A percentile compares a stretch with the other conserved stretches of the same genome.
These are phyloP conservation scores for Rhizophagus clarus DNA, from an alignment of 192 early-diverging fungal species.

Conservation along the genomic window DNA sequence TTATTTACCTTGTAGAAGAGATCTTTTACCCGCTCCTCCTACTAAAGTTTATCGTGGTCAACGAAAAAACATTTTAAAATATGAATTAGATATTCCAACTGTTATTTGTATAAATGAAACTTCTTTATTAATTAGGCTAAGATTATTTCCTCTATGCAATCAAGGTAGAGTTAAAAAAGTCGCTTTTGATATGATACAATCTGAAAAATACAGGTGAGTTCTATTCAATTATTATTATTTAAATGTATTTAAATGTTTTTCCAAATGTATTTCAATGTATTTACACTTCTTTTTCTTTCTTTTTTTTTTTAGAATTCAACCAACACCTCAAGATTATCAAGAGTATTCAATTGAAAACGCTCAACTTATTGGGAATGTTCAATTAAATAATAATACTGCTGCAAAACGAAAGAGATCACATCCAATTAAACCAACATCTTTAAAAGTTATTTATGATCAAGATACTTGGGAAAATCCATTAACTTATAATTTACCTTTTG, in stretches of 20 bases:
- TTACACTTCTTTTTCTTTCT: not conserved
- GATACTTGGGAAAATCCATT: constrained; percentile 31
- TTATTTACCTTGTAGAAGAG: constrained; percentile 31
- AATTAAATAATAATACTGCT: constrained; percentile 8
- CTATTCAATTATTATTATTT: too few species aligned
- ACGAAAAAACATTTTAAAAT: constrained; percentile 29
- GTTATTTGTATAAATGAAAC: constrained; percentile 20
- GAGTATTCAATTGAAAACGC: constrained; percentile 21
- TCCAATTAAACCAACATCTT: constrained; percentile 27
- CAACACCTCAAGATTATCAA: constrained; percentile 19
- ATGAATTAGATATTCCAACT: constrained; percentile 32
- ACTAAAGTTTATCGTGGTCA: constrained; percentile 34
- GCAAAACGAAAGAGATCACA: constrained; percentile 24
- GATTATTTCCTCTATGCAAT: constrained; percentile 18
- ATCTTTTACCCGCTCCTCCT: constrained; percentile 27
- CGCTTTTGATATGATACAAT: constrained; percentile 27
- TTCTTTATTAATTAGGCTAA: constrained; percentile 18
- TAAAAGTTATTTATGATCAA: constrained; percentile 9
- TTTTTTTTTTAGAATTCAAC: constrained; percentile 21
- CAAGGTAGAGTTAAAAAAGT: constrained; percentile 18
- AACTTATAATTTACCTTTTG: constrained; percentile 30
- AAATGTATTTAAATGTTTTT: too few species aligned
- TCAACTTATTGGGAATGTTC: constrained; percentile 29
- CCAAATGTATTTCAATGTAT: not conserved
- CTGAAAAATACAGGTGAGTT: constrained; percentile 31